Evolutionary conservation across 768 basidiomycete genomes (phyloP).

Genomic region (Leccinum ochraceum): DNA sequence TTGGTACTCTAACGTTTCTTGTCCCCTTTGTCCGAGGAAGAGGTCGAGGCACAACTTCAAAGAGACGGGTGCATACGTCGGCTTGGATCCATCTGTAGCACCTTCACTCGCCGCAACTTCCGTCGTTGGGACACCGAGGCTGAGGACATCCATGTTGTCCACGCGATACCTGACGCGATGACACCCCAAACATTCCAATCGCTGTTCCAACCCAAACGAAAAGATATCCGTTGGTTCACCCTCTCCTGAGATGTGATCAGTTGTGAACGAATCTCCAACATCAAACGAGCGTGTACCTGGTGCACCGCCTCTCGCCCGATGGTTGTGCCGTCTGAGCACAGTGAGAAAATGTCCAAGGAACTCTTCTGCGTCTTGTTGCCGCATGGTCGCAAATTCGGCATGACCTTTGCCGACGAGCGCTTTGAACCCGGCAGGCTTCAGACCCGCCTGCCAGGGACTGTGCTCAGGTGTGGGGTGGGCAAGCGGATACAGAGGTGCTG

Average conservation of each 20-base stretch:
- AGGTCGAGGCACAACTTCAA: slow-evolving; percentile 62
- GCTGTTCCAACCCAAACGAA: slow-evolving; percentile 82
- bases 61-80: slow-evolving; percentile 59
- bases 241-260: slow-evolving; percentile 5
- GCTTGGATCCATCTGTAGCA: slow-evolving; percentile 39
- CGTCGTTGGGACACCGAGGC: slow-evolving; percentile 73
- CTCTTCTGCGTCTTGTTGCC: slow-evolving; percentile 96
- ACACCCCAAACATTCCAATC: slow-evolving; percentile 81
- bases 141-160: slow-evolving; percentile 75
- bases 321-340: slow-evolving; percentile 64
- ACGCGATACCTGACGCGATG: slow-evolving; percentile 78
- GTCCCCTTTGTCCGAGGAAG: slow-evolving; percentile 43
- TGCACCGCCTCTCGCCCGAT: slow-evolving; percentile 45
- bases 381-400: slow-evolving; percentile 93
- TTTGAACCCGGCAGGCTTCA: slow-evolving; percentile 85
- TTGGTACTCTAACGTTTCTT: slow-evolving; percentile 74
- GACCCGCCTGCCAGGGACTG: slow-evolving; percentile 62
- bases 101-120: slow-evolving; percentile 28
- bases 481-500: slow-evolving; percentile 35
- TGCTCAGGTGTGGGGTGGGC: slow-evolving; percentile 32
- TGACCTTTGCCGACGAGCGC: slow-evolving; percentile 90
- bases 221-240: slow-evolving; percentile 76
- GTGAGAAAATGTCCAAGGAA: slow-evolving; percentile 84
- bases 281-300: slow-evolving; percentile 21
- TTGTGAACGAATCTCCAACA: background rate